Percentiles rank a stretch among this genome's conserved stretches.
Evolutionary conservation across 352 stramenopile genomes (phyloP).

Genomic region (Detonula confervacea): DNA sequence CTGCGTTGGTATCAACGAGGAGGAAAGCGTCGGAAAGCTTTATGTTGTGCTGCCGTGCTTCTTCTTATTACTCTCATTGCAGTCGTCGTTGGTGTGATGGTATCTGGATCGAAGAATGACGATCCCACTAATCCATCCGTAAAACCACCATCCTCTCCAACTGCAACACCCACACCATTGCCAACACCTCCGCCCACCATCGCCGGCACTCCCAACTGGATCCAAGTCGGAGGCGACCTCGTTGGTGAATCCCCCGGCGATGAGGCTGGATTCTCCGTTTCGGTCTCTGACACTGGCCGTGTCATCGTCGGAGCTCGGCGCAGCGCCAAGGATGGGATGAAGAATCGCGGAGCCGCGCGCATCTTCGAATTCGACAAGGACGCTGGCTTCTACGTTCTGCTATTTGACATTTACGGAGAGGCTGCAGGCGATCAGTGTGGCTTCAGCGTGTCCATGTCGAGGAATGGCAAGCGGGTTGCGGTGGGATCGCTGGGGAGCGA

Average conservation of each 20-base stretch:
- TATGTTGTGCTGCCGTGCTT: slow-evolving; percentile 22
- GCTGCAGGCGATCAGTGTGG: slow-evolving; percentile 59
- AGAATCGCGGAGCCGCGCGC: slow-evolving; percentile 51
- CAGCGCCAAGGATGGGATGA: slow-evolving; percentile 49
- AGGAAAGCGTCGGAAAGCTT: slow-evolving; percentile 21
- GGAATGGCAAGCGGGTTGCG: slow-evolving; percentile 49
- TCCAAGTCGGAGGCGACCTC: slow-evolving; percentile 50
- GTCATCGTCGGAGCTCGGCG: slow-evolving; percentile 52
- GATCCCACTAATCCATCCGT: slow-evolving; percentile 9
- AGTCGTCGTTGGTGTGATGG: slow-evolving; percentile 9
- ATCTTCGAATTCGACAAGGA: slow-evolving; percentile 52
- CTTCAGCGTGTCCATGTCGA: slow-evolving; percentile 62
- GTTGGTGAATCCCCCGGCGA: slow-evolving; percentile 46
- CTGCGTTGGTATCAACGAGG: neutral
- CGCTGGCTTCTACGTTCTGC: slow-evolving; percentile 39
- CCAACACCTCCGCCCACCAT: slow-evolving; percentile 23
- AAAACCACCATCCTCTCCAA: neutral
- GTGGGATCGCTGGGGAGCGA: slow-evolving; percentile 56
- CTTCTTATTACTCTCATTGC: slow-evolving; percentile 3
- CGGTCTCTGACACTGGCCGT: slow-evolving; percentile 42
- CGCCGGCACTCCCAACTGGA: slow-evolving; percentile 31
- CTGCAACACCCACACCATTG: slow-evolving; percentile 19
- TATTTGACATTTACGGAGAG: slow-evolving; percentile 55
- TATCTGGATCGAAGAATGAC: slow-evolving; percentile 11
- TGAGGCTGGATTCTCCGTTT: slow-evolving; percentile 61